Evolutionary conservation across 371 early-diverging fungal species (phyloP), one percentile per base, ranked within the genome.

Genomic region (Mortierella sp.): DNA sequence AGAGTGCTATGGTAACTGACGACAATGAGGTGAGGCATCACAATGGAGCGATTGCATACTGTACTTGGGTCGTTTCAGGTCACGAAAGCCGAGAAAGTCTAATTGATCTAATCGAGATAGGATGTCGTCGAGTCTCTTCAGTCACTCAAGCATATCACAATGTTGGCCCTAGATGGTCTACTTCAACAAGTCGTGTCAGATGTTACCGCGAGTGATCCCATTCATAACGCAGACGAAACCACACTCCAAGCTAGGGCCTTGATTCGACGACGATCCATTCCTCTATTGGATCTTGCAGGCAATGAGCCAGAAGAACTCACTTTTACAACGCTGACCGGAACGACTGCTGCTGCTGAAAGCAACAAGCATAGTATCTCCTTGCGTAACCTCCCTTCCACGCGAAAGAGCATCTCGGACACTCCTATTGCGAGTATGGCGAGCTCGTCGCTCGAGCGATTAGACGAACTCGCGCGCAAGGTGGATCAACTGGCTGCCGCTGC

Each of bases 101-200:
- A 38, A 38, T 38, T 38, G 38, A 38, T 38, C 38, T n/a, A n/a
- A n/a, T n/a, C n/a, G n/a, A n/a, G n/a, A n/a, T n/a, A 78, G 78
- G 64, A 60, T 39, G 67, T 71, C 21, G 48, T 62, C 42, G 70
- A 76, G 13, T 76, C 78, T 3, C 58, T 76, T 13, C 78, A 70
- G 30, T 69, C 78, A 12, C 78, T 76, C 78, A 78, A 78, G 67
- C 58, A 70, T 43, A 46, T 67, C 12, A 62, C 71, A 2, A 78
- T 78, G 78, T 49, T 78, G 30, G 78, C 71, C 24, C 53, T 78
- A 19, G 71, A 78, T 42, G 63, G 67, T 4, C 51, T 71, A 39
- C 67, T 78, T 12, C 71, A 78, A 41, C 78, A 78, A 24, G 78
- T 71, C 16, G 71, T 78, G 41, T 78, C 78, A 2, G 63, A 66